Percentiles rank a stretch among this genome's conserved stretches.
Conservation (phyloP, 2,329 filamentous ascomycete species). For the Ophiostoma ips region DNA sequence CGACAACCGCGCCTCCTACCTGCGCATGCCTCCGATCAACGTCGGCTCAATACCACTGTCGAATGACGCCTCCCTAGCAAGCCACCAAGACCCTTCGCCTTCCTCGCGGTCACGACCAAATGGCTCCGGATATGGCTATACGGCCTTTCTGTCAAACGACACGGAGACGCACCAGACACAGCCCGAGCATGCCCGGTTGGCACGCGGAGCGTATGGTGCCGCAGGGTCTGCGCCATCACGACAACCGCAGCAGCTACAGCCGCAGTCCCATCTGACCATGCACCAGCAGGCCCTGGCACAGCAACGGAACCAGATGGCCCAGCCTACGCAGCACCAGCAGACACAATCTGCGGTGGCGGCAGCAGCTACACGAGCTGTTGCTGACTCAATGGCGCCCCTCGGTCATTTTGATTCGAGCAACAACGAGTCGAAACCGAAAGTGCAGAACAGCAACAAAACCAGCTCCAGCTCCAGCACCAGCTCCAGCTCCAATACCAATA, state of each 20-base stretch:
- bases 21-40: not conserved
- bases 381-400: not conserved
- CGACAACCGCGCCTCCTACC: slow-evolving; percentile 9
- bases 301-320: not conserved
- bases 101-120: not conserved
- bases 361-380: not conserved
- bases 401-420: no score
- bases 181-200: not conserved
- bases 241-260: slow-evolving; percentile 5
- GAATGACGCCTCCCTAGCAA: not conserved
- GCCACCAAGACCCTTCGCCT: not conserved
- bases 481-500: not conserved
- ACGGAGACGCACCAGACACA: not conserved
- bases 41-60: not conserved
- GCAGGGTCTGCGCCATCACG: not conserved
- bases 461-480: no score
- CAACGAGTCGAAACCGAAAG: no score
- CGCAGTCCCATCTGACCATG: not conserved
- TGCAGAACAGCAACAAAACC: slow-evolving; percentile 14
- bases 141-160: not conserved
- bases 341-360: not conserved
- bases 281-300: not conserved
- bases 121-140: not conserved
- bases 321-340: not conserved
- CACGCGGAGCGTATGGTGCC: not conserved